Percentiles rank a stretch among this genome's conserved stretches.
Evolutionary conservation across 257 asterid genomes (phyloP).

Genomic region (Cinchona pubescens): DNA sequence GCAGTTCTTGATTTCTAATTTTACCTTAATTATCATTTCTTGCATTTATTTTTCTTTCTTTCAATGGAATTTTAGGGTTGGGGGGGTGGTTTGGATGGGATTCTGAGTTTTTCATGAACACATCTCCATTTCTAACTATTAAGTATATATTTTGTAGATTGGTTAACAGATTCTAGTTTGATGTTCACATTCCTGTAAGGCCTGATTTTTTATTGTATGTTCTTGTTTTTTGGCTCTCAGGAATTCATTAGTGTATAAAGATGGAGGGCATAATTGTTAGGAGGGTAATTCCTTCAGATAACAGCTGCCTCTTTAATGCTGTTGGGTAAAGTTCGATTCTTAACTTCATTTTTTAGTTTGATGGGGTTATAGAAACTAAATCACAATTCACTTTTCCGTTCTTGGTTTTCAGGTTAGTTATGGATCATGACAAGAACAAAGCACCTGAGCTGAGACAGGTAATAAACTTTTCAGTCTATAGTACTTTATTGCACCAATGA

Average conservation of each 20-base stretch:
- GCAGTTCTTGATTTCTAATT: neutral
- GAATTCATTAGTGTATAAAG: neutral
- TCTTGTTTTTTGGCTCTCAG: slow-evolving; percentile 16
- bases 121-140: neutral
- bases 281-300: slow-evolving; percentile 92
- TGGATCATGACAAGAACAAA: slow-evolving; percentile 82
- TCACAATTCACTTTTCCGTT: slow-evolving; percentile 8
- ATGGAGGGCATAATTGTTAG: slow-evolving; percentile 82
- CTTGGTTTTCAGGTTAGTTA: slow-evolving; percentile 62
- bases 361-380: slow-evolving; percentile 2
- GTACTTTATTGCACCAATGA: neutral
- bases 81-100: neutral
- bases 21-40: neutral
- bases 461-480: slow-evolving; percentile 7
- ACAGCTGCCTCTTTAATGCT: slow-evolving; percentile 96
- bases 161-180: neutral
- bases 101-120: neutral
- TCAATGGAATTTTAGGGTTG: too few relatives aligned
- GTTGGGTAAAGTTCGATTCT: slow-evolving; percentile 59
- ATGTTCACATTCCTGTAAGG: neutral
- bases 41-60: neutral
- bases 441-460: slow-evolving; percentile 95
- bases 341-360: slow-evolving; percentile 1
- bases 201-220: neutral
- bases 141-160: too few relatives aligned